These are phyloP conservation scores for Edaphochlamys debaryana DNA, from an alignment of 139 green algal species.

Conservation along the genomic window DNA sequence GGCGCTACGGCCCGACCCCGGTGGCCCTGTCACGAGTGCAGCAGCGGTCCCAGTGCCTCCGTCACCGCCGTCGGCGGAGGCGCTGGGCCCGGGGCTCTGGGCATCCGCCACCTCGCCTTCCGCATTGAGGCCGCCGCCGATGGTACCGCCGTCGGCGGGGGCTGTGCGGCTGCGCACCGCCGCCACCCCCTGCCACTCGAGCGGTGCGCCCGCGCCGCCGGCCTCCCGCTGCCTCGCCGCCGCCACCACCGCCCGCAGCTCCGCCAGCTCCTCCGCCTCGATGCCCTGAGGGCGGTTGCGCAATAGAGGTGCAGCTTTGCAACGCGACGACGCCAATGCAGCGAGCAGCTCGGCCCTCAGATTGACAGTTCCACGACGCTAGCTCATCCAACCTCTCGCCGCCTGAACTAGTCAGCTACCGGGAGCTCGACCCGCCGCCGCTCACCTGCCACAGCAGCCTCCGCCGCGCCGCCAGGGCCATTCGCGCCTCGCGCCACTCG, in stretches of 20 bases:
- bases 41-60: not conserved
- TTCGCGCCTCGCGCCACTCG: slow-evolving; percentile 40
- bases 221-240: not conserved
- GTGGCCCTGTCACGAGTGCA: too few species aligned
- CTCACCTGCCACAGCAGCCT: slow-evolving; percentile 38
- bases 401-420: too few species aligned
- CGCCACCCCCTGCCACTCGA: not conserved
- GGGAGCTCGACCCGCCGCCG: too few species aligned
- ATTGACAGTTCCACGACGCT: too few species aligned
- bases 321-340: too few species aligned
- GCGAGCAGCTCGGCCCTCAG: too few species aligned
- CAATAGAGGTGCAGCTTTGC: too few species aligned
- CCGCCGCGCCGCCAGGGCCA: slow-evolving; percentile 37
- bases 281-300: slow-evolving; percentile 31
- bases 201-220: not conserved
- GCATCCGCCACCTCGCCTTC: too few species aligned
- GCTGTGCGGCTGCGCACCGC: not conserved
- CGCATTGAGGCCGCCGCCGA: not conserved
- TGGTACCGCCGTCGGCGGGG: not conserved
- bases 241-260: slow-evolving; percentile 9
- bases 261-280: slow-evolving; percentile 23
- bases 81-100: too few species aligned
- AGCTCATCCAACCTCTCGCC: too few species aligned
- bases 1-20: too few species aligned
- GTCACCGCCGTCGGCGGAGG: not conserved